phyloP scores from a whole-genome alignment of 768 basidiomycete genomes.

The Pulveroboletus sp. region DNA sequence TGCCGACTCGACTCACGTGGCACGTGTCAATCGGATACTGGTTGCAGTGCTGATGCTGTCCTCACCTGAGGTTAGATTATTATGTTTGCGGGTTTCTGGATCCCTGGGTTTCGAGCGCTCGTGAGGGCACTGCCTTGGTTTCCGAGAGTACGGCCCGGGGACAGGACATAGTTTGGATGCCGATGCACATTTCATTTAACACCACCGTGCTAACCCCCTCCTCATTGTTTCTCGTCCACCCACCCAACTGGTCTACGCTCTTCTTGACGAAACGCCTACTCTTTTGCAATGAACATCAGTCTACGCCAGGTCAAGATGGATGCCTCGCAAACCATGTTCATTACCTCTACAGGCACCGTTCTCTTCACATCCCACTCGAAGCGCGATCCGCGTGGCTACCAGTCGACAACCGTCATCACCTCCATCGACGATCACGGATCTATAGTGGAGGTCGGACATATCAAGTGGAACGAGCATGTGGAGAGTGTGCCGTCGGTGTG shows the following conservation, averaged over 20 bases:
- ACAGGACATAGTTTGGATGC: too few species aligned
- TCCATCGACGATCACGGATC: constrained; percentile 11
- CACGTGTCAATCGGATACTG: too few species aligned
- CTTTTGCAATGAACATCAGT: constrained; percentile 16
- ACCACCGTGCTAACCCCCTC: too few species aligned
- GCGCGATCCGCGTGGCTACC: background rate
- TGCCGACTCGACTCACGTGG: too few species aligned
- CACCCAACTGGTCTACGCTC: too few species aligned
- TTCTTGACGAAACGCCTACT: background rate
- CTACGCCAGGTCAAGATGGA: constrained; percentile 13
- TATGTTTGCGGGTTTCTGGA: too few species aligned
- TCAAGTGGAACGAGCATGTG: constrained; percentile 14
- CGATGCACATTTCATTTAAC: too few species aligned
- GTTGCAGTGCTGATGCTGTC: background rate
- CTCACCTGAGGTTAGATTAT: too few species aligned
- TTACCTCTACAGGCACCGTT: constrained; percentile 14
- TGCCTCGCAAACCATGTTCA: constrained; percentile 10
- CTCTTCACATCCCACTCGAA: constrained; percentile 11
- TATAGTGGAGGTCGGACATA: constrained; percentile 6
- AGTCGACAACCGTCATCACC: constrained; percentile 8
- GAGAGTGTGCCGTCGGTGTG: background rate
- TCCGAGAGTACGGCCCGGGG: too few species aligned
- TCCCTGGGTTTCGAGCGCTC: too few species aligned
- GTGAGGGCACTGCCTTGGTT: too few species aligned
- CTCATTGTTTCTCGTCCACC: background rate